Conservation (phyloP, 495 filamentous ascomycete genomes). For the Penicillium nucicola region DNA sequence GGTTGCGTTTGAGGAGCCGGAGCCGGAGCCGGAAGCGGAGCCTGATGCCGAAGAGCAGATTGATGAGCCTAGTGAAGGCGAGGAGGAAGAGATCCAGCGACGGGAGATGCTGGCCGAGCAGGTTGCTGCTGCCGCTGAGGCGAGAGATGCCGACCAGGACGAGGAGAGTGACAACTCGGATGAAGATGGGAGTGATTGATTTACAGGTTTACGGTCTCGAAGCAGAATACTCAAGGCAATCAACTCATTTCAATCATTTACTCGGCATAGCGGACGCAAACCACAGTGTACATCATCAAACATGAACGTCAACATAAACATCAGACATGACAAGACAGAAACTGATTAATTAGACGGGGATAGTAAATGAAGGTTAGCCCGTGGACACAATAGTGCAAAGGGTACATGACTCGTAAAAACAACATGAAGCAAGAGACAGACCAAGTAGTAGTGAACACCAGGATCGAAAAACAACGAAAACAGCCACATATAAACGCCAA, state of each 20-base stretch:
- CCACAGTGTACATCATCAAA: slow-evolving; percentile 13
- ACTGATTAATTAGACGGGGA: slow-evolving; percentile 10
- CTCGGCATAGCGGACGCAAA: not conserved
- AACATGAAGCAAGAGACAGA: not conserved
- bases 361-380: not conserved
- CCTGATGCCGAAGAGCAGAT: slow-evolving; percentile 11
- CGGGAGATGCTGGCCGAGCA: slow-evolving; percentile 29
- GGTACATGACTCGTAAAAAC: slow-evolving; percentile 11
- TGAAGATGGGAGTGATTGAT: slow-evolving; percentile 12
- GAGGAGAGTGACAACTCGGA: slow-evolving; percentile 13
- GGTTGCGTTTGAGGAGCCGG: slow-evolving; percentile 18
- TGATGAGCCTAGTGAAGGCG: slow-evolving; percentile 31
- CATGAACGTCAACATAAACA: not conserved
- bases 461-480: slow-evolving; percentile 3
- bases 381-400: slow-evolving; percentile 5
- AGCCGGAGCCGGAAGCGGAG: slow-evolving; percentile 6
- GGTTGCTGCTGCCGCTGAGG: slow-evolving; percentile 25
- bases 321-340: slow-evolving; percentile 9
- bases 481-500: slow-evolving; percentile 1
- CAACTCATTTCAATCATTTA: slow-evolving; percentile 12
- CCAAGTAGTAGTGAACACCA: not conserved
- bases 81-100: slow-evolving; percentile 35
- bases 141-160: slow-evolving; percentile 20
- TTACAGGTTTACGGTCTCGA: too few relatives aligned
- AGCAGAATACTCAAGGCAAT: not conserved